Evolutionary conservation across 495 filamentous ascomycete genomes (phyloP).

Genomic region (Pyrenopolyporus hunteri): DNA sequence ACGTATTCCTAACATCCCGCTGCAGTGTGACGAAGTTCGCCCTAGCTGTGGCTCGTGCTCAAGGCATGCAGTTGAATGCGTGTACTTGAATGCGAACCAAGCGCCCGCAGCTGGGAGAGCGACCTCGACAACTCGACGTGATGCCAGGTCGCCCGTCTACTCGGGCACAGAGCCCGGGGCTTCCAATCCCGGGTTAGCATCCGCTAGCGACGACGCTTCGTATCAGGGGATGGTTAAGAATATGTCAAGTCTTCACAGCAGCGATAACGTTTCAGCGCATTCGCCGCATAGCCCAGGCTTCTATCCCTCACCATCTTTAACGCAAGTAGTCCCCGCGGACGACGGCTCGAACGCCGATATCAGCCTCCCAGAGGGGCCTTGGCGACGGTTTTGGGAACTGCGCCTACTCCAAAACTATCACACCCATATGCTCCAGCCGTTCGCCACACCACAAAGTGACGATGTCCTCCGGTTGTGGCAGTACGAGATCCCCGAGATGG

Average conservation of each 20-base stretch:
- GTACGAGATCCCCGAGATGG: constrained; percentile 38
- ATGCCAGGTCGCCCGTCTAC: constrained; percentile 4
- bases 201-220: background rate
- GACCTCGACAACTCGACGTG: constrained; percentile 5
- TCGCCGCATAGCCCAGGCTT: constrained; percentile 23
- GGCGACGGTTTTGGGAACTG: constrained; percentile 46
- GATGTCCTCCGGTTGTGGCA: constrained; percentile 34
- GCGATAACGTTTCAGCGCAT: constrained; percentile 13
- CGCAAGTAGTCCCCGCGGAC: constrained; percentile 20
- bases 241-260: background rate
- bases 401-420: constrained; percentile 45
- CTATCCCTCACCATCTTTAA: constrained; percentile 33
- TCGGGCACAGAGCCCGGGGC: background rate
- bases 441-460: constrained; percentile 17
- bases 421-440: constrained; percentile 38
- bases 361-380: constrained; percentile 41
- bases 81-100: constrained; percentile 35
- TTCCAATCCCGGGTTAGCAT: background rate
- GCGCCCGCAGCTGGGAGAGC: constrained; percentile 10
- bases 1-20: constrained; percentile 25
- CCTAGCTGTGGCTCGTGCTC: constrained; percentile 48
- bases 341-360: constrained; percentile 30
- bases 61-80: constrained; percentile 47
- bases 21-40: constrained; percentile 48
- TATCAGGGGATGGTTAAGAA: background rate